phyloP scores from a whole-genome alignment of 768 basidiomycete species.

The Tylopilus sp. region DNA sequence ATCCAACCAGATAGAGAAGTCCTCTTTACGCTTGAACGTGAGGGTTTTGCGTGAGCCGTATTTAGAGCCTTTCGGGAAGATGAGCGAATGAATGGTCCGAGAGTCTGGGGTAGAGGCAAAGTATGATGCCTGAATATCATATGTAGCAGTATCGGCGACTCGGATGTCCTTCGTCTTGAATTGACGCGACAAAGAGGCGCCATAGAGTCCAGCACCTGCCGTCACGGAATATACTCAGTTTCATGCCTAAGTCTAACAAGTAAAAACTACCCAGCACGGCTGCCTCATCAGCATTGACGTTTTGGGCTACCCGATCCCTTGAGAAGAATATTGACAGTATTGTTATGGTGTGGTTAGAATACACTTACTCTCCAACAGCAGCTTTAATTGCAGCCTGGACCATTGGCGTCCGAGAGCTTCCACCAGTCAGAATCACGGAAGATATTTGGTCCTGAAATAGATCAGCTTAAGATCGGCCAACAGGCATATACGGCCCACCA shows the following conservation, averaged over 20 bases:
- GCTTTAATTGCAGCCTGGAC: constrained; percentile 78
- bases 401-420: constrained; percentile 87
- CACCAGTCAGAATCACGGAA: constrained; percentile 92
- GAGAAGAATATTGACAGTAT: not conserved
- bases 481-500: constrained; percentile 42
- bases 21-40: constrained; percentile 80
- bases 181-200: constrained; percentile 81
- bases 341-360: not conserved
- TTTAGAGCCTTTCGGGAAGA: constrained; percentile 79
- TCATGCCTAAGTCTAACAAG: not conserved
- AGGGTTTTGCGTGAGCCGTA: constrained; percentile 81
- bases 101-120: constrained; percentile 52
- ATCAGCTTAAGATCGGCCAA: not conserved
- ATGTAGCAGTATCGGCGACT: constrained; percentile 65
- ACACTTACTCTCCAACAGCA: constrained; percentile 72
- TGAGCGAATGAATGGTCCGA: constrained; percentile 67
- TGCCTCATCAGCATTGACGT: constrained; percentile 96
- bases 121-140: constrained; percentile 81
- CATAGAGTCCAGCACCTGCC: constrained; percentile 81
- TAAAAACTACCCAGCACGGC: constrained; percentile 68
- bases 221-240: constrained; percentile 2
- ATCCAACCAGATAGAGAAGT: constrained; percentile 74
- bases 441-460: constrained; percentile 68
- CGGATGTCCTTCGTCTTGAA: constrained; percentile 96
- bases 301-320: constrained; percentile 83